phyloP scores from a whole-genome alignment of 73 alveolate species.

The Blepharisma stoltei region DNA sequence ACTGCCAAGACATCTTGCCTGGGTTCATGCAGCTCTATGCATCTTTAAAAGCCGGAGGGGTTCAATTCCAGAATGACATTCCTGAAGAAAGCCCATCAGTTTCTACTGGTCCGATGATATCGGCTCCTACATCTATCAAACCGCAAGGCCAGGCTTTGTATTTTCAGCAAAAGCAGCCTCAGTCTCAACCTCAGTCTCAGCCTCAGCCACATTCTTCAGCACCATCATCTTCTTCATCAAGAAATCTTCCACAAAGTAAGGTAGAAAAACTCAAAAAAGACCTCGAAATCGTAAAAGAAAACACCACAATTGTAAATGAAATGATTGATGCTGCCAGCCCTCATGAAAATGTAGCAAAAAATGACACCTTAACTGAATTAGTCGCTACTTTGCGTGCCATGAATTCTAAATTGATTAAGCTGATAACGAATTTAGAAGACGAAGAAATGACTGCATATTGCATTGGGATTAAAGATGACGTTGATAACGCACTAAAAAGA shows the following conservation, averaged over 20 bases:
- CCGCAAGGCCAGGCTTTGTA: conserved; percentile 3
- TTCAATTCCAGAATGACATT: too few species aligned
- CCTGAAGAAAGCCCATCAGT: background rate
- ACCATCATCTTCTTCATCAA: background rate
- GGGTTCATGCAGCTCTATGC: conserved; percentile 67
- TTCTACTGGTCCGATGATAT: conserved; percentile 27
- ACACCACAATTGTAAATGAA: conserved; percentile 46
- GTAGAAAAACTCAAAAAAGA: conserved; percentile 40
- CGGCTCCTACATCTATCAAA: conserved; percentile 9
- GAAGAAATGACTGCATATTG: conserved; percentile 80
- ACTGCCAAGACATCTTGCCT: conserved; percentile 69
- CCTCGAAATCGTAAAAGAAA: conserved; percentile 47
- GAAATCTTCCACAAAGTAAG: conserved; percentile 21
- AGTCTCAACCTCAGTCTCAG: conserved; percentile 18
- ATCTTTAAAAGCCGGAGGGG: conserved; percentile 60
- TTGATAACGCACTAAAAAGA: conserved; percentile 62
- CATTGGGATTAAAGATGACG: conserved; percentile 70
- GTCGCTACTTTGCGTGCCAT: conserved; percentile 39
- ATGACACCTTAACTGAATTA: conserved; percentile 47
- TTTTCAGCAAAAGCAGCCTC: background rate
- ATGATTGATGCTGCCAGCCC: conserved; percentile 57
- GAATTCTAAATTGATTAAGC: conserved; percentile 49
- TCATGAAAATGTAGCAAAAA: conserved; percentile 32
- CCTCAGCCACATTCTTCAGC: background rate
- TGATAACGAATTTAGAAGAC: conserved; percentile 50